Percentiles rank a stretch among this genome's conserved stretches.
phyloP scores from a whole-genome alignment of 257 asterid genomes.

The Solanum etuberosum region DNA sequence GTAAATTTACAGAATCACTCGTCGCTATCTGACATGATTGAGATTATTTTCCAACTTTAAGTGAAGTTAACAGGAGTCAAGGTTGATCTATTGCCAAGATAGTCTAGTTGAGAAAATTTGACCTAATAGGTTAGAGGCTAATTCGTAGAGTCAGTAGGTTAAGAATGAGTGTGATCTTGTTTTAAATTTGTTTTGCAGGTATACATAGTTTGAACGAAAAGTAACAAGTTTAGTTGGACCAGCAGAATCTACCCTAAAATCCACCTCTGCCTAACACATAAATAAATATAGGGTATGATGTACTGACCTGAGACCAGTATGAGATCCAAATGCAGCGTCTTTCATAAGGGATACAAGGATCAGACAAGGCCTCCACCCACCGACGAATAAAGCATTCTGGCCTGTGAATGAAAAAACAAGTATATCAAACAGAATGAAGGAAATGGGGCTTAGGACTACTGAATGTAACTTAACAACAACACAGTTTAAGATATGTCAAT shows the following conservation, averaged over 20 bases:
- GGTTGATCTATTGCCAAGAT: background rate
- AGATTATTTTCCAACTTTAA: background rate
- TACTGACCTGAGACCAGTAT: too few species aligned
- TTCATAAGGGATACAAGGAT: too few species aligned
- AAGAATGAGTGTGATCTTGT: background rate
- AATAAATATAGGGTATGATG: too few species aligned
- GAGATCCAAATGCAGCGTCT: too few species aligned
- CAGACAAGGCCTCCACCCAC: too few species aligned
- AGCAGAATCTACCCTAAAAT: background rate
- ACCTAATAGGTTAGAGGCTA: background rate
- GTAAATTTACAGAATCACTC: background rate
- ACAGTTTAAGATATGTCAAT: background rate
- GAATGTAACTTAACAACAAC: constrained; percentile 1
- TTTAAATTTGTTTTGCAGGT: background rate
- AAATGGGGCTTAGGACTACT: too few species aligned
- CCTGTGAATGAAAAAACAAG: too few species aligned
- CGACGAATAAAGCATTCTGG: too few species aligned
- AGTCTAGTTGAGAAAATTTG: background rate
- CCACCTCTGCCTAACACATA: background rate
- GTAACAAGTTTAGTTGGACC: background rate
- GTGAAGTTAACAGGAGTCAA: background rate
- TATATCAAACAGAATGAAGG: too few species aligned
- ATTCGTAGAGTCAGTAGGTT: too few species aligned
- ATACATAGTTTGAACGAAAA: background rate
- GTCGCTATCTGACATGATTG: background rate